phyloP scores from a whole-genome alignment of 805 yeast genomes.

The Trichomonascus vanleenenianus region DNA sequence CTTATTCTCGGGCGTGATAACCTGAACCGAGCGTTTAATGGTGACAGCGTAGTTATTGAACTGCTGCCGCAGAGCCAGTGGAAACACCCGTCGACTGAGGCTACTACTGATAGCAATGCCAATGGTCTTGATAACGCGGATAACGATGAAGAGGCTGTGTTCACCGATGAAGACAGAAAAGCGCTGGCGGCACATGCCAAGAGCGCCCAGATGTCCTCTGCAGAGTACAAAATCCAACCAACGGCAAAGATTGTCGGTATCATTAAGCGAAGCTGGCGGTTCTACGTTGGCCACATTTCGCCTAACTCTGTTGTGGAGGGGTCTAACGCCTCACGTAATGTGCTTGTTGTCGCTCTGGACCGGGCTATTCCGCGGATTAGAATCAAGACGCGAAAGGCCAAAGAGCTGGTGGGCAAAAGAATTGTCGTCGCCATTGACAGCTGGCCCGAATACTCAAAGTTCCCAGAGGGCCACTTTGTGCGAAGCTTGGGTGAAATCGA shows the following conservation, averaged over 20 bases:
- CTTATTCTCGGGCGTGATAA: slow-evolving; percentile 75
- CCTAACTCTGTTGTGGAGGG: slow-evolving; percentile 56
- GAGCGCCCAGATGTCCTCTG: slow-evolving; percentile 32
- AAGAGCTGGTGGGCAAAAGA: slow-evolving; percentile 76
- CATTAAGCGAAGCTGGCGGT: slow-evolving; percentile 87
- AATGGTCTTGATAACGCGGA: slow-evolving; percentile 44
- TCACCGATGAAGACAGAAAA: slow-evolving; percentile 64
- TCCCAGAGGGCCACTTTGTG: slow-evolving; percentile 93
- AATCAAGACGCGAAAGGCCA: slow-evolving; percentile 80
- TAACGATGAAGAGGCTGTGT: slow-evolving; percentile 37
- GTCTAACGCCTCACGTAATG: slow-evolving; percentile 64
- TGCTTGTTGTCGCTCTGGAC: slow-evolving; percentile 86
- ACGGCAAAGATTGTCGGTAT: slow-evolving; percentile 90
- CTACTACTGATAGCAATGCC: slow-evolving; percentile 65
- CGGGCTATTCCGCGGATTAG: slow-evolving; percentile 78
- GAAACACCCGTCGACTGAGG: slow-evolving; percentile 76
- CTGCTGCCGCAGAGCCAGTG: slow-evolving; percentile 77
- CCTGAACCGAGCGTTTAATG: slow-evolving; percentile 84
- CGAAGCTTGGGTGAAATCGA: slow-evolving; percentile 85
- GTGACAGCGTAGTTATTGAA: slow-evolving; percentile 88
- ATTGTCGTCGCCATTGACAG: slow-evolving; percentile 88
- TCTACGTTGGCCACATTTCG: slow-evolving; percentile 89
- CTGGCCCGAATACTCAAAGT: slow-evolving; percentile 79
- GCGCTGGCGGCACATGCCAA: slow-evolving; percentile 72
- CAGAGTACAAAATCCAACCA: slow-evolving; percentile 59